These are phyloP conservation scores for Penicillium daleae DNA, from an alignment of 495 filamentous ascomycete species.

Conservation along the genomic window DNA sequence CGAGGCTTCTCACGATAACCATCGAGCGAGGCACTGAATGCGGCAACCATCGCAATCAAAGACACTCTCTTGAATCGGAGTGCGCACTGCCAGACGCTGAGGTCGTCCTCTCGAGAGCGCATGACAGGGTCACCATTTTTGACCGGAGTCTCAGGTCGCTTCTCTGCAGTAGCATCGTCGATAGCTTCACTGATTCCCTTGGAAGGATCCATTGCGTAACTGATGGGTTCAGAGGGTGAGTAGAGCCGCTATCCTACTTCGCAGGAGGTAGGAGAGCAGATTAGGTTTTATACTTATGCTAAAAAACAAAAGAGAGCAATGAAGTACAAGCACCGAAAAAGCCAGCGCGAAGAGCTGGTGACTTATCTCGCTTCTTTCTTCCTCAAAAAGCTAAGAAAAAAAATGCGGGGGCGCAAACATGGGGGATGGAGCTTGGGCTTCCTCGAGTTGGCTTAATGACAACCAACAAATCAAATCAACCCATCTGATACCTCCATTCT, in stretches of 20 bases:
- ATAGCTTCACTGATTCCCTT: conserved; percentile 16
- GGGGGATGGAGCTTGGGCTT: conserved; percentile 7
- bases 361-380: not conserved
- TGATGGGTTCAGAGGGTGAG: not conserved
- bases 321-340: not conserved
- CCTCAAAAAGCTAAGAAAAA: conserved; percentile 4
- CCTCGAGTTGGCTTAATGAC: not conserved
- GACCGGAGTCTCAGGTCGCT: not conserved
- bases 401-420: conserved; percentile 14
- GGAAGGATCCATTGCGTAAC: conserved; percentile 5
- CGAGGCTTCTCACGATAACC: conserved; percentile 41
- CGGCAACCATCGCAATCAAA: conserved; percentile 37
- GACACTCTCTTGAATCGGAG: conserved; percentile 30
- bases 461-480: not conserved
- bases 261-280: not conserved
- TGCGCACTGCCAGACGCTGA: conserved; percentile 36
- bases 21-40: conserved; percentile 45
- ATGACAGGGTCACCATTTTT: conserved; percentile 22
- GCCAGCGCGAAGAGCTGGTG: not conserved
- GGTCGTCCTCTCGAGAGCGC: conserved; percentile 37
- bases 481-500: not conserved
- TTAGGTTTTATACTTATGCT: not conserved
- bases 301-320: not conserved
- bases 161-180: conserved; percentile 13
- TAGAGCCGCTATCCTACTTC: not conserved